Evolutionary conservation across 2,329 filamentous ascomycete genomes (phyloP).

Genomic region (Graphilbum ipis-grandicollis): DNA sequence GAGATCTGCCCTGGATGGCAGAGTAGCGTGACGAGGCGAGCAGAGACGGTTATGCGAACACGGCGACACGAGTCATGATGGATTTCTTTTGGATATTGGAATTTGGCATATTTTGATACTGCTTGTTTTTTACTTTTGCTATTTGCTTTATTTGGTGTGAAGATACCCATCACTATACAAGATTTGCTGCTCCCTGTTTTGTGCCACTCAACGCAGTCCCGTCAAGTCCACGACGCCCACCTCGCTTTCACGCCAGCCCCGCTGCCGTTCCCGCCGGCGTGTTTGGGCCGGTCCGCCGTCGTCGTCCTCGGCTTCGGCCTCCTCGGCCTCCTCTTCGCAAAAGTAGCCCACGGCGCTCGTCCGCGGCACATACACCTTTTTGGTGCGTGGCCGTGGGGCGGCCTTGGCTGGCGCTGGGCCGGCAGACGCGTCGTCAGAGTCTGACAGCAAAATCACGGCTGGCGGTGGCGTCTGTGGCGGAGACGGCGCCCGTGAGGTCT

Average conservation of each 20-base stretch:
- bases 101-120: no score
- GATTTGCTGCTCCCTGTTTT: no score
- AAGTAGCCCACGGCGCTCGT: conserved; percentile 13
- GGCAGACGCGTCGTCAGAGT: background rate
- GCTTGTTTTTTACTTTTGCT: no score
- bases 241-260: conserved; percentile 4
- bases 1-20: conserved; percentile 31
- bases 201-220: background rate
- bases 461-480: background rate
- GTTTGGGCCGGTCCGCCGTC: conserved; percentile 2
- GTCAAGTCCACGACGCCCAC: conserved; percentile 4
- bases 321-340: conserved; percentile 11
- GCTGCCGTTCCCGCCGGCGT: background rate
- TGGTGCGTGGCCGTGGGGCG: background rate
- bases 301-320: conserved; percentile 6
- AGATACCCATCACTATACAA: no score
- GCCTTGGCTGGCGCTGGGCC: no score
- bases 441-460: background rate
- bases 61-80: background rate
- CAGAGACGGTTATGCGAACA: no score
- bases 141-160: no score
- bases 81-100: no score
- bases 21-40: conserved; percentile 10
- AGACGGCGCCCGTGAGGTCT: no score
- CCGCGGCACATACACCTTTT: conserved; percentile 10